Evolutionary conservation across 2,329 filamentous ascomycete genomes (phyloP), one percentile per base, ranked within the genome.

Genomic region (Bipolaris oryzae): DNA sequence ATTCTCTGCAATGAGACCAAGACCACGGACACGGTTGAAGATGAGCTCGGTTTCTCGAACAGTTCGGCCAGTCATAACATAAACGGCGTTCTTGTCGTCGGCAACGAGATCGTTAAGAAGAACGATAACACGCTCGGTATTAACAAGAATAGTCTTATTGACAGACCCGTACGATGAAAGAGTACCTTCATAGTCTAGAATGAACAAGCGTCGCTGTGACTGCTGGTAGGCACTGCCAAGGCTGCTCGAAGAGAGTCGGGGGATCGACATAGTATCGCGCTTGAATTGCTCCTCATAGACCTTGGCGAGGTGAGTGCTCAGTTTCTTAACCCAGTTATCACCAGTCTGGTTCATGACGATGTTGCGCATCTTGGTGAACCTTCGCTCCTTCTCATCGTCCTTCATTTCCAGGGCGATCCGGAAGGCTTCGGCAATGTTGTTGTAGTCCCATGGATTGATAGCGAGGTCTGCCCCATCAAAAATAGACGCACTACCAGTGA

Each of bases 391-490:
- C 74, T 97, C 91, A 2, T 86, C 84, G 2, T 86, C 82, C 3
- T 78, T 80, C 88, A 97, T 96, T 63, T 94, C 90, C 16, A 98
- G 80, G 0, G 93, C 92, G 50, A 84, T 82, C 74, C 90, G 88
- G 77, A 98, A 94, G 9, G 92, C 91, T 31, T 95, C 87, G 48
- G 92, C 91, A 67, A 91, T 96, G 72, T 92, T 87, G 34, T 89
- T 86, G 75, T 96, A 96, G 74, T 97, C 91, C 94, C 94, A 98
- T 0, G 94, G 94, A 72, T 98, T 98, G 69, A 98, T 89, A 0
- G 91, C 85, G 13, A 98, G 83, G 62, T 95, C 89, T 56, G 91
- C 86, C 43, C 89, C 86, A 15, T 87, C 86, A 69, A 98, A 96
- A 2, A 98, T 84, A 0, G 90, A 91, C 1, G 93, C 88, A 57